Conservation (phyloP, 805 yeast genomes). For the Hanseniaspora lachancei region DNA sequence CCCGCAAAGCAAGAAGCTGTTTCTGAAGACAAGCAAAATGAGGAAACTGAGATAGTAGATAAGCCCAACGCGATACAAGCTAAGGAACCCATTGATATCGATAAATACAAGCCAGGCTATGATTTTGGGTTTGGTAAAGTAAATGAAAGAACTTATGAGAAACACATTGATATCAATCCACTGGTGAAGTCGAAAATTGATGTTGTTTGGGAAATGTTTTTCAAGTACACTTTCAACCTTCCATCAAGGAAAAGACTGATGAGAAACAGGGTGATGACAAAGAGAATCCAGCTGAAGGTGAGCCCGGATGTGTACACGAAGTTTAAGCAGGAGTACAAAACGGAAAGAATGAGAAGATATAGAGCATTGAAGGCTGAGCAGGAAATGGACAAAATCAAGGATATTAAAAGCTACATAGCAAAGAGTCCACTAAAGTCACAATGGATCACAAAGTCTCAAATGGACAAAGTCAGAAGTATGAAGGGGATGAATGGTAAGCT, state of each 20-base stretch:
- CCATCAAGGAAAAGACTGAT: background rate
- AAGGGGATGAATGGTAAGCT: constrained; percentile 4
- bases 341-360: constrained; percentile 13
- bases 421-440: background rate
- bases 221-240: constrained; percentile 2
- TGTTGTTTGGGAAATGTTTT: constrained; percentile 9
- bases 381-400: background rate
- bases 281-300: constrained; percentile 7
- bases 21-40: background rate
- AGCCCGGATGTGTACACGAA: constrained; percentile 7
- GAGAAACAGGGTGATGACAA: constrained; percentile 4
- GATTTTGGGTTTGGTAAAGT: constrained; percentile 1
- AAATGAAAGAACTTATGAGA: background rate
- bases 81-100: background rate
- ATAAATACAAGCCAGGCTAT: background rate
- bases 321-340: constrained; percentile 8
- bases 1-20: background rate
- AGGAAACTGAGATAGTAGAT: background rate
- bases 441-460: background rate
- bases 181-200: background rate
- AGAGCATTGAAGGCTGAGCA: background rate
- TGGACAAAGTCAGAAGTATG: background rate
- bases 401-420: background rate
- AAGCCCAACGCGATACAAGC: background rate
- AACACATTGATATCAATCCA: background rate